Conservation (phyloP, 129 eudicot genomes). For the Smallanthus sonchifolius region DNA sequence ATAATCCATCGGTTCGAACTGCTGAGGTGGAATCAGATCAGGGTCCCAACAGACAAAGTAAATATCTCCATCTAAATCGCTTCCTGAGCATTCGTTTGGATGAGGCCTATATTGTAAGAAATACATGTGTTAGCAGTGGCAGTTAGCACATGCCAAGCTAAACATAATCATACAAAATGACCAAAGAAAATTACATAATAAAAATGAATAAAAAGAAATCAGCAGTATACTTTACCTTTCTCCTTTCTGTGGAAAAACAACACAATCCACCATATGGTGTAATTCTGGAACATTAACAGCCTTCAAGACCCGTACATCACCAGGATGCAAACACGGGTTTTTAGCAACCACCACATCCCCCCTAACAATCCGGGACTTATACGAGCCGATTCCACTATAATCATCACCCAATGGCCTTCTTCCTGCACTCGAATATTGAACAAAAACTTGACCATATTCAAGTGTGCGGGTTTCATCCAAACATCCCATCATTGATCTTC, state of each 20-base stretch:
- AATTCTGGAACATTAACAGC: slow-evolving; percentile 61
- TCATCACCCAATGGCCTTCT: slow-evolving; percentile 32
- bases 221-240: slow-evolving; percentile 33
- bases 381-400: slow-evolving; percentile 1
- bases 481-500: slow-evolving; percentile 87
- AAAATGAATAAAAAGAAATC: neutral
- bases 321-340: slow-evolving; percentile 90
- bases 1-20: slow-evolving; percentile 63
- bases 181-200: neutral
- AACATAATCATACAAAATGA: slow-evolving; percentile 9
- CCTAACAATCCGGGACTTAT: slow-evolving; percentile 11
- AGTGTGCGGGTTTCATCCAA: slow-evolving; percentile 71
- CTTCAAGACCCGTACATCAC: slow-evolving; percentile 63
- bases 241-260: slow-evolving; percentile 78
- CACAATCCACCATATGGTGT: slow-evolving; percentile 80
- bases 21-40: slow-evolving; percentile 62
- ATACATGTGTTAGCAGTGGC: slow-evolving; percentile 1
- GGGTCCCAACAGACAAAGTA: slow-evolving; percentile 82
- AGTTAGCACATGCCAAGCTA: slow-evolving; percentile 6
- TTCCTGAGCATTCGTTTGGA: slow-evolving; percentile 94
- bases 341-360: slow-evolving; percentile 70
- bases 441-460: slow-evolving; percentile 83
- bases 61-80: slow-evolving; percentile 92
- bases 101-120: slow-evolving; percentile 54
- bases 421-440: slow-evolving; percentile 55